Evolutionary conservation across 2,329 filamentous ascomycete species (phyloP), one percentile per base, ranked within the genome.

Genomic region (Hymenoscyphus fructigenus): DNA sequence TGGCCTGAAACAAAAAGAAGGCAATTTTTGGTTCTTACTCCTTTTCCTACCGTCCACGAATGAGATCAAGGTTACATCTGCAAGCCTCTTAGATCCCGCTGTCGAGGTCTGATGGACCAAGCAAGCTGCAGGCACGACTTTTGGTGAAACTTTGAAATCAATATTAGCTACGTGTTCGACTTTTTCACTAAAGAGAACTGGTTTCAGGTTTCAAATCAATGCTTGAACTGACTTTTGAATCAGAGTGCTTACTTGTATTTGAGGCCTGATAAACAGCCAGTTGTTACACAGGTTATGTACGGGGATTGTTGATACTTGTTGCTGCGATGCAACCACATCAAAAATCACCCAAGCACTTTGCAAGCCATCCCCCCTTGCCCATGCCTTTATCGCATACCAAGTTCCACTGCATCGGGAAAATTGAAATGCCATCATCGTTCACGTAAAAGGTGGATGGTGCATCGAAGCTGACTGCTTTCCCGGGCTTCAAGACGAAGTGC

Each of bases 371-470:
- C 36, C 36, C 36, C 14, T 12, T 36, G 14, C 36, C 36, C 15
- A 38, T 38, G 36, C 2, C 36, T 4, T 15, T 38, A 53, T 53
- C 3, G 47, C 47, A 53, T 53, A 53, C 47, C n/a, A 50, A 50
- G 20, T 50, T 23, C n/a, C 47, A 53, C 47, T 26, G 47, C 47
- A 53, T 53, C 47, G 47, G 47, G 47, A 53, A 53, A 23, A 53
- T 53, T 14, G 23, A 26, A 53, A 53, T 53, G 47, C 47, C 20
- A 23, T 53, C 41, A 47, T 53, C 4, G 47, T 23, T 53, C 47
- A 23, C n/a, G 44, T 10, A 47, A 14, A 38, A 38, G 10, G 20
- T 23, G 12, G 20, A 14, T 53, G 20, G 47, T 53, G 47, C 47
- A 53, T 23, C 23, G 47, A 23, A 20, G 44, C 44, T 50, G 44